Base-by-base conservation (phyloP, 208 protist genomes). In the Crithidia acanthocephali region DNA sequence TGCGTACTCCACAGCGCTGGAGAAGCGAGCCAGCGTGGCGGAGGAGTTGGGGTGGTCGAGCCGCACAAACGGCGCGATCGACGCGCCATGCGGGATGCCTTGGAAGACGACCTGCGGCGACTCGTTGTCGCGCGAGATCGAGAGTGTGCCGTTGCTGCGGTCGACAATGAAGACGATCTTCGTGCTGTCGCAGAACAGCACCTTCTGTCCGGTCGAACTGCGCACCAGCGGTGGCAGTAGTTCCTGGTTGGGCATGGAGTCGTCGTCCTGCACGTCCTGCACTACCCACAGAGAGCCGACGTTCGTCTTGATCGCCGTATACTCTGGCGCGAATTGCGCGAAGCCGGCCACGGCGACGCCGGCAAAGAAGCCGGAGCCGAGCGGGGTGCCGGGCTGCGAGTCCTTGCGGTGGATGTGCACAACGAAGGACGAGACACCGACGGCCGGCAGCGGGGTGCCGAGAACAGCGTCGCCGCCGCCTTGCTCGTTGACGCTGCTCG, bases 341-440 rank as follows among this genome's bases (percentile, higher is more conserved):
- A 95, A 94, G 10, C 72, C 81, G 15, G 77, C 69, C 11, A 89
- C 37, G 4, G 80, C 84, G 33, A 97, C 84, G n/a, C 93, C 93
- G 22, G 80, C 89, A 76, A 95, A 97, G 77, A 95, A 92, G 23
- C 93, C 93, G 30, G 84, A 88, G 45, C 88, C 93, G 25, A 97
- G 78, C 15, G 90, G 83, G 4, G 83, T 74, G 23, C 93, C 90
- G 13, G 58, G 55, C 33, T 71, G 51, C 13, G 68, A 71, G 48
- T 95, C 90, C 22, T 71, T 74, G 28, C 90, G 90, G 62, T 89
- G 75, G 61, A 95, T 82, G 40, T 84, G 68, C 28, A 97, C 68
- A 8, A 93, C 74, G 81, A 97, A 97, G 18, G 87, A 83, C 1
- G 83, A 89, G 22, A 91, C 69, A n/a, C 92, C 87, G 25, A 59